phyloP scores from a whole-genome alignment of 176 grass and related monocot species.

The Oryza longistaminata region DNA sequence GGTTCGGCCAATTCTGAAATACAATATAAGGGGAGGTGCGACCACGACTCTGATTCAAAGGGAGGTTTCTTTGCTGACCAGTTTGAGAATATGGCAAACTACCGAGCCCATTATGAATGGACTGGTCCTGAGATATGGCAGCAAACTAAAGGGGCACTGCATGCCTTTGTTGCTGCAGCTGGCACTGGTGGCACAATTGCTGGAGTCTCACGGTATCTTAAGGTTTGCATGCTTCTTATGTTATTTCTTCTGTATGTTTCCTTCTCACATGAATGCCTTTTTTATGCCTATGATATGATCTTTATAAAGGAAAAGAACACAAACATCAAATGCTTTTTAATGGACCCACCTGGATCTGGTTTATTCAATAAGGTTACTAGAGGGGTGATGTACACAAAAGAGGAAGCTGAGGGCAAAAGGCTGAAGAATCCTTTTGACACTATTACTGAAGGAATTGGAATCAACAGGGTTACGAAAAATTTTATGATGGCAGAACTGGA shows the following conservation, averaged over 20 bases:
- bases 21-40: background rate
- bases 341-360: constrained; percentile 92
- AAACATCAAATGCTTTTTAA: constrained; percentile 82
- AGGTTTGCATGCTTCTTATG: constrained; percentile 55
- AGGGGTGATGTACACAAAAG: constrained; percentile 96
- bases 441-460: constrained; percentile 96
- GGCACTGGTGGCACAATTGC: constrained; percentile 94
- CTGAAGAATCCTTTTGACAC: constrained; percentile 97
- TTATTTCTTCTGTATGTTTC: constrained; percentile 35
- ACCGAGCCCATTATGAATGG: constrained; percentile 84
- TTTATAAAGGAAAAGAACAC: constrained; percentile 91
- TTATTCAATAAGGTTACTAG: constrained; percentile 94
- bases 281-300: constrained; percentile 18
- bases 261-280: constrained; percentile 18
- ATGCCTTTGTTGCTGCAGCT: constrained; percentile 88
- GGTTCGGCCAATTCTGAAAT: constrained; percentile 36
- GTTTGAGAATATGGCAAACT: constrained; percentile 97
- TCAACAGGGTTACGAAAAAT: constrained; percentile 90
- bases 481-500: constrained; percentile 91
- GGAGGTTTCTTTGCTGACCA: constrained; percentile 96
- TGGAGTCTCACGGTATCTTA: constrained; percentile 85
- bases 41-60: constrained; percentile 47
- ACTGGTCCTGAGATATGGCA: constrained; percentile 98
- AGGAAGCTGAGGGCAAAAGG: constrained; percentile 92
- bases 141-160: constrained; percentile 62